Evolutionary conservation across 2,329 filamentous ascomycete species (phyloP).

Genomic region (Colletotrichum truncatum): DNA sequence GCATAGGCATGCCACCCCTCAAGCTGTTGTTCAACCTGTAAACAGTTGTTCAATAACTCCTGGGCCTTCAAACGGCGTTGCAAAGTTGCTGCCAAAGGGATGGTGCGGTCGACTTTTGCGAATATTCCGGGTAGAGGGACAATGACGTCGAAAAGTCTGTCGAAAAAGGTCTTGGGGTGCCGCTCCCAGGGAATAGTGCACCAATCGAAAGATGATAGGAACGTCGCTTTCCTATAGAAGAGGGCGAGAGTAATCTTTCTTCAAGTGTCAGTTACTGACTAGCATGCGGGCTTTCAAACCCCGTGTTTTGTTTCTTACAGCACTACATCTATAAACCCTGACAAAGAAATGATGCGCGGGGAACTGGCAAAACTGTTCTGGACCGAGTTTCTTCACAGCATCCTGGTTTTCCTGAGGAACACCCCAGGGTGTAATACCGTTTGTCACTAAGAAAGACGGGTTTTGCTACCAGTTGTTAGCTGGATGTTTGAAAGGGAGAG

Average conservation of each 20-base stretch:
- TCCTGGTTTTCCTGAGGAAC: slow-evolving; percentile 44
- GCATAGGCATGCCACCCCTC: slow-evolving; percentile 55
- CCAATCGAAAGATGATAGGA: slow-evolving; percentile 63
- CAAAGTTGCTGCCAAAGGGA: slow-evolving; percentile 47
- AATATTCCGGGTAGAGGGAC: slow-evolving; percentile 58
- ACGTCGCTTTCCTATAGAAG: slow-evolving; percentile 58
- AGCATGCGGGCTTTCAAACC: not conserved
- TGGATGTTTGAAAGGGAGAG: not conserved
- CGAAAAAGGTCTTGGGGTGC: slow-evolving; percentile 60
- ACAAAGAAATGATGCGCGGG: slow-evolving; percentile 68
- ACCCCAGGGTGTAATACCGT: slow-evolving; percentile 46
- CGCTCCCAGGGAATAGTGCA: slow-evolving; percentile 58
- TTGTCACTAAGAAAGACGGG: slow-evolving; percentile 44
- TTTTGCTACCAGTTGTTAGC: slow-evolving; percentile 50
- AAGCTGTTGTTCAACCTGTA: slow-evolving; percentile 57
- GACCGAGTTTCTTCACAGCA: slow-evolving; percentile 51
- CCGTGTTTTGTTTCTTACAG: slow-evolving; percentile 52
- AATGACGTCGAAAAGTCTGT: slow-evolving; percentile 61
- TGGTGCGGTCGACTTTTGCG: slow-evolving; percentile 52
- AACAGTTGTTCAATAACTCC: slow-evolving; percentile 57
- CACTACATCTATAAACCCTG: slow-evolving; percentile 61
- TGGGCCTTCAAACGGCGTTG: slow-evolving; percentile 55
- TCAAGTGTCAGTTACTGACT: not conserved
- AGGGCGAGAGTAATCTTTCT: slow-evolving; percentile 56
- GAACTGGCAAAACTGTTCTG: slow-evolving; percentile 57